A percentile compares a stretch with the other conserved stretches of the same genome.
phyloP scores from a whole-genome alignment of 2,329 filamentous ascomycete species.

The Botrytis galanthina region DNA sequence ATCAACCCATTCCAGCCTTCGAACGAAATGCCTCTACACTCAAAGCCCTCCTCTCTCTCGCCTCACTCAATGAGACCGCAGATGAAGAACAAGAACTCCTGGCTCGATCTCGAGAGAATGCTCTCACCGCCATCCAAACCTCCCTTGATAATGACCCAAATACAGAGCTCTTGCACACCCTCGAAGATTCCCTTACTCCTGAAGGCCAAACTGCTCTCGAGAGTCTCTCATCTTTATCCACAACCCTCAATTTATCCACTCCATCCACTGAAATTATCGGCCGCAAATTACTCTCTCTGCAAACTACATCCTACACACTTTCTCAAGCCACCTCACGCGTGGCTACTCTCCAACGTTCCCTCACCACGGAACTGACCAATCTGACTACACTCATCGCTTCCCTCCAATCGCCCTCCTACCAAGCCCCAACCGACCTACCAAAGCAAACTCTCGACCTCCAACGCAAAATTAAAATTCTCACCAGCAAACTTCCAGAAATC shows the following conservation, averaged over 20 bases:
- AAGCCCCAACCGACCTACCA: slow-evolving; percentile 56
- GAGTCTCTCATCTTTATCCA: slow-evolving; percentile 54
- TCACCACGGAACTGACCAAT: slow-evolving; percentile 50
- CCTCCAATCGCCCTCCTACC: slow-evolving; percentile 49
- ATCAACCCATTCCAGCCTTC: slow-evolving; percentile 65
- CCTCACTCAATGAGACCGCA: slow-evolving; percentile 71
- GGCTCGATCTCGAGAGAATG: slow-evolving; percentile 56
- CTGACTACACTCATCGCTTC: slow-evolving; percentile 44
- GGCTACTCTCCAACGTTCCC: slow-evolving; percentile 53
- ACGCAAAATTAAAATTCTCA: slow-evolving; percentile 65
- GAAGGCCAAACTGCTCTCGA: slow-evolving; percentile 57
- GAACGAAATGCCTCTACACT: slow-evolving; percentile 87
- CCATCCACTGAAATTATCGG: slow-evolving; percentile 48
- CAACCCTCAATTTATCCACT: slow-evolving; percentile 45
- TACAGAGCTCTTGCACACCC: slow-evolving; percentile 48
- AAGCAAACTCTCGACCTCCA: slow-evolving; percentile 73
- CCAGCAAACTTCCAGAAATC: slow-evolving; percentile 66
- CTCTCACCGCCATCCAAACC: slow-evolving; percentile 54
- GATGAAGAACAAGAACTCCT: slow-evolving; percentile 66
- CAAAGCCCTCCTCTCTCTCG: slow-evolving; percentile 69
- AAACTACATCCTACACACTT: slow-evolving; percentile 50
- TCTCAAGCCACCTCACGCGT: slow-evolving; percentile 57
- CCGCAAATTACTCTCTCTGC: slow-evolving; percentile 53
- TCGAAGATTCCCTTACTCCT: slow-evolving; percentile 54
- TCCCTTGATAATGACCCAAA: slow-evolving; percentile 39